Base-by-base conservation (phyloP, 2,329 filamentous ascomycete species). In the Fusarium siculi region DNA sequence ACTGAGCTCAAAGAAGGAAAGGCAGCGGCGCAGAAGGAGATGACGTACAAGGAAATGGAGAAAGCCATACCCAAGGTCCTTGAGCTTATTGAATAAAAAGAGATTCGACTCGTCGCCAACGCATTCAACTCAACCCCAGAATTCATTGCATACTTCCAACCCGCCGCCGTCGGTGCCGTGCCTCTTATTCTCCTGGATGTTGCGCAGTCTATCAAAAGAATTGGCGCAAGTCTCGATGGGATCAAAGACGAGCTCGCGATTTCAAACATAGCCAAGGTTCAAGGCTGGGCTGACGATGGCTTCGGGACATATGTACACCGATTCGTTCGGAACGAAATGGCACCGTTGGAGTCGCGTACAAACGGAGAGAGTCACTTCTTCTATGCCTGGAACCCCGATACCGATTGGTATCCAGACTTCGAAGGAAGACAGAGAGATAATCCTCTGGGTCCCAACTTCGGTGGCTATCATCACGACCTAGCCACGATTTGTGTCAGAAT, bases 331-430 rank as follows among this genome's bases (percentile, higher is more conserved):
- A 52, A 37, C 32, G 9, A 52, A 15, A 52, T 52, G 49, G 32
- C 32, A 2, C n/a, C 49, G 2, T 2, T 2, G 2, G 32, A 16
- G 16, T 18, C n/a, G n/a, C 8, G 2, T 4, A 0, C 8, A 5
- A 6, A 25, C 23, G 23, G 23, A 25, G 23, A 25, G 23, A 34
- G 4, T 19, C 49, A 52, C 4, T 52, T 25, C 36, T 54, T 54
- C 7, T 54, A 54, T 4, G 5, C 40, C 0, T 54, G 50, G 36
- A 28, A 54, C 0, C 36, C 50, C 1, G 36, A 30, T 37, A 54
- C 3, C 2, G 23, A 30, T 14, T 54, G 36, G 50, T n/a, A 54
- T 16, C 36, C 50, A 0, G 32, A 12, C 0, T 54, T 54, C 2
- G 50, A 54, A 28, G 4, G 9, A 18, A 54, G 9, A 4, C 50